Percentiles rank a stretch among this genome's conserved stretches.
phyloP scores from a whole-genome alignment of 2,329 filamentous ascomycete genomes.

The Fusarium xylarioides region DNA sequence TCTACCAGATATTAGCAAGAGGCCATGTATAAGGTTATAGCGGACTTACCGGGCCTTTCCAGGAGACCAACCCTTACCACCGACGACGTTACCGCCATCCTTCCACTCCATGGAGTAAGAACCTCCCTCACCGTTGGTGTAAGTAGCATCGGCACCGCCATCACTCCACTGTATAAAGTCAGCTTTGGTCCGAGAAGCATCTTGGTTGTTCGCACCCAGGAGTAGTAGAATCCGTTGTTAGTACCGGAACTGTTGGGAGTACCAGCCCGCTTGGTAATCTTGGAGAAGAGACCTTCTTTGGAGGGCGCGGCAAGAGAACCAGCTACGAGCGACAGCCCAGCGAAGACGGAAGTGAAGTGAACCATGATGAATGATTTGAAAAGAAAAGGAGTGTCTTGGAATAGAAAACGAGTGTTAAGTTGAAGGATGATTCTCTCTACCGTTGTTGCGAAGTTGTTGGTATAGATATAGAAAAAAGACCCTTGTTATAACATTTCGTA shows the following conservation, averaged over 20 bases:
- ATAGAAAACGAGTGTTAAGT: conserved; percentile 17
- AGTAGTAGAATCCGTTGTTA: conserved; percentile 56
- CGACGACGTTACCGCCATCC: conserved; percentile 42
- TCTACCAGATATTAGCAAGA: background rate
- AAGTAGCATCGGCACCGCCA: conserved; percentile 53
- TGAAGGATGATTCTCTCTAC: background rate
- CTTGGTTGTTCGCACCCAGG: conserved; percentile 39
- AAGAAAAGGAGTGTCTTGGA: conserved; percentile 22
- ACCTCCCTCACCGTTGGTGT: conserved; percentile 55
- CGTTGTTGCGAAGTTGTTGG: background rate
- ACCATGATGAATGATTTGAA: conserved; percentile 34
- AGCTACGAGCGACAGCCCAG: conserved; percentile 39
- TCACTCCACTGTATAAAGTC: conserved; percentile 52
- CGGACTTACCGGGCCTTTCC: conserved; percentile 49
- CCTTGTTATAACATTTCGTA: conserved; percentile 10
- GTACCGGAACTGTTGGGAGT: conserved; percentile 50
- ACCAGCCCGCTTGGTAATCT: conserved; percentile 38
- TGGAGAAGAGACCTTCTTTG: conserved; percentile 38
- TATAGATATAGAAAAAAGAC: background rate
- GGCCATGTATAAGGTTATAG: conserved; percentile 4
- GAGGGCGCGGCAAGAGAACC: conserved; percentile 30
- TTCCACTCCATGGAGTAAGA: conserved; percentile 57
- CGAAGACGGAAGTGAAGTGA: conserved; percentile 39
- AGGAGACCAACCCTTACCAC: conserved; percentile 41
- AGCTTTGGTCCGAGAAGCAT: background rate